These are phyloP conservation scores for Talaromyces albobiverticillius DNA, from an alignment of 2,329 filamentous ascomycete genomes.

Conservation along the genomic window DNA sequence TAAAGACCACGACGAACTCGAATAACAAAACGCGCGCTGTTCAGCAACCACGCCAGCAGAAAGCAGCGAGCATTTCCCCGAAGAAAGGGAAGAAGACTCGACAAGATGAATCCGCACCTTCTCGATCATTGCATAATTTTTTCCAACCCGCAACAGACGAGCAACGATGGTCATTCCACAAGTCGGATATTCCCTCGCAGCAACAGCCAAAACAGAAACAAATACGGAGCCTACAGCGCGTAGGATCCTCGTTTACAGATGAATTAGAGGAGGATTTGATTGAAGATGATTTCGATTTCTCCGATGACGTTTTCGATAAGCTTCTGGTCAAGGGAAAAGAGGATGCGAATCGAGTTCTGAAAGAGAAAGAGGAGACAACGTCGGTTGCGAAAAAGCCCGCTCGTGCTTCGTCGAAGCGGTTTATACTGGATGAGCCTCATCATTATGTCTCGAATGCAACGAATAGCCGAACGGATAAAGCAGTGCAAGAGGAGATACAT, in stretches of 20 bases:
- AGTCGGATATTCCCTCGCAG: constrained; percentile 21
- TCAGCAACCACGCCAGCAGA: neutral
- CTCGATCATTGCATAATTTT: constrained; percentile 40
- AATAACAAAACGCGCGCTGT: neutral
- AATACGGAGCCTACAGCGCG: too few relatives aligned
- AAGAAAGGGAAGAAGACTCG: neutral
- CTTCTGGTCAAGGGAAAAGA: too few relatives aligned
- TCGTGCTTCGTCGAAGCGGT: constrained; percentile 4
- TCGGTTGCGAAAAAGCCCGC: constrained; percentile 26
- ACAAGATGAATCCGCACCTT: neutral
- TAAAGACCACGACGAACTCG: neutral
- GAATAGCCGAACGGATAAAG: constrained; percentile 14
- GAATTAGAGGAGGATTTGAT: constrained; percentile 36
- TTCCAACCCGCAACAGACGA: constrained; percentile 39
- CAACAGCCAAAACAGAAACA: neutral
- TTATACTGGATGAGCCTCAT: constrained; percentile 16
- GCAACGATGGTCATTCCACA: constrained; percentile 36
- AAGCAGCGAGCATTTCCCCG: neutral
- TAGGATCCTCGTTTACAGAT: constrained; percentile 10
- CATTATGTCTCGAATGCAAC: constrained; percentile 20
- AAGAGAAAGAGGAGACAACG: neutral
- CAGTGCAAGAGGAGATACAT: constrained; percentile 48
- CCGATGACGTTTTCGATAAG: neutral
- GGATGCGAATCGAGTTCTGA: neutral
- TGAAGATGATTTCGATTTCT: constrained; percentile 37